These are phyloP conservation scores for Candida khao-thaluensis DNA, from an alignment of 805 yeast species.

Conservation along the genomic window DNA sequence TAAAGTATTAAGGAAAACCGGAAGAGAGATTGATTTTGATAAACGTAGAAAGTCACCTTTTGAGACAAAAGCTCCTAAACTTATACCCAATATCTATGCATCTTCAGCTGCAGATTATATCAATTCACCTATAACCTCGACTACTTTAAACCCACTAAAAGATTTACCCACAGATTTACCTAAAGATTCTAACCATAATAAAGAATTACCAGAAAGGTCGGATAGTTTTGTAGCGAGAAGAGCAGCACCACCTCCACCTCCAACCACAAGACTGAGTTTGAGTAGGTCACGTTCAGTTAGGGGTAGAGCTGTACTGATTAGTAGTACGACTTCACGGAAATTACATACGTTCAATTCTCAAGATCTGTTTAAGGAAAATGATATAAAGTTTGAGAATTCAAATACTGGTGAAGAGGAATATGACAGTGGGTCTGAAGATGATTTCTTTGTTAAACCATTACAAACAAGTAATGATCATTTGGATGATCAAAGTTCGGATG, in stretches of 20 bases:
- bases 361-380: conserved; percentile 69
- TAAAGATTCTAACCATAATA: background rate
- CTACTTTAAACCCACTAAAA: conserved; percentile 29
- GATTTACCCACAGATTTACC: conserved; percentile 17
- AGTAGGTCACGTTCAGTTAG: conserved; percentile 12
- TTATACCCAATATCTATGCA: conserved; percentile 34
- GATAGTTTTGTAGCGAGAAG: conserved; percentile 60
- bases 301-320: conserved; percentile 13
- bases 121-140: conserved; percentile 35
- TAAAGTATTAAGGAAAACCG: conserved; percentile 64
- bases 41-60: conserved; percentile 76
- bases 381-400: conserved; percentile 58
- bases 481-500: conserved; percentile 29
- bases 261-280: conserved; percentile 24
- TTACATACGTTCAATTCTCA: conserved; percentile 13
- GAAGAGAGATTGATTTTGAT: conserved; percentile 77
- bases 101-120: conserved; percentile 29
- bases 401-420: conserved; percentile 18
- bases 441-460: conserved; percentile 30
- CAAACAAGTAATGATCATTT: conserved; percentile 5
- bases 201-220: conserved; percentile 8
- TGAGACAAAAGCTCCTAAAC: conserved; percentile 44
- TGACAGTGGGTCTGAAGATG: conserved; percentile 29
- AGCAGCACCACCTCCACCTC: conserved; percentile 74
- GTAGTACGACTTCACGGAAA: conserved; percentile 8